Conservation (phyloP, 2,329 filamentous ascomycete genomes). For the Polytolypa hystricis region DNA sequence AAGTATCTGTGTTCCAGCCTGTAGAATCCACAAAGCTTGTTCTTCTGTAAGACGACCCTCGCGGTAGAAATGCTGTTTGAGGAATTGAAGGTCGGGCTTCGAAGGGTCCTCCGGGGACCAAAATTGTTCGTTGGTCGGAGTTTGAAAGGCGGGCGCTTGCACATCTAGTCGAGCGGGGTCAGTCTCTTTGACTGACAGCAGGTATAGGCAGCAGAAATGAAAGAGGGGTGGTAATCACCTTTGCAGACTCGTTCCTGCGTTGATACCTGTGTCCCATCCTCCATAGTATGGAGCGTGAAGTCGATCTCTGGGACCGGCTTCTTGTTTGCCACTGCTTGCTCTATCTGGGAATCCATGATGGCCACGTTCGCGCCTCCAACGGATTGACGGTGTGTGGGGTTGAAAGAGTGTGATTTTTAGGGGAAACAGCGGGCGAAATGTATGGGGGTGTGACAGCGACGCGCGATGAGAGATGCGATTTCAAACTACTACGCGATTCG, state of each 20-base stretch:
- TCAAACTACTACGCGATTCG: too few species aligned
- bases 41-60: constrained; percentile 95
- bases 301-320: constrained; percentile 95
- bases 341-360: constrained; percentile 43
- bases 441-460: too few species aligned
- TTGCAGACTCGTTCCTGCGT: constrained; percentile 95
- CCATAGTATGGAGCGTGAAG: constrained; percentile 97
- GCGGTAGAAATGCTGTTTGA: constrained; percentile 97
- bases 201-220: not conserved
- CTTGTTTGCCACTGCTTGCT: constrained; percentile 89
- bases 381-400: too few species aligned
- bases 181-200: too few species aligned
- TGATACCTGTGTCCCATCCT: constrained; percentile 90
- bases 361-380: constrained; percentile 1
- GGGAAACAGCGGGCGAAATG: too few species aligned
- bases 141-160: constrained; percentile 88
- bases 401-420: too few species aligned
- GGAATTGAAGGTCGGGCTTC: constrained; percentile 85
- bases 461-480: too few species aligned
- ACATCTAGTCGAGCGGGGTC: constrained; percentile 55
- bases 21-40: constrained; percentile 92
- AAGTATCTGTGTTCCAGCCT: constrained; percentile 75
- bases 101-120: constrained; percentile 72
- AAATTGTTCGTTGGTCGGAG: constrained; percentile 89
- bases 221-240: constrained; percentile 48